A percentile compares a stretch with the other conserved stretches of the same genome.
These are phyloP conservation scores for Colletotrichum filicis DNA, from an alignment of 2,329 filamentous ascomycete species.

Conservation along the genomic window DNA sequence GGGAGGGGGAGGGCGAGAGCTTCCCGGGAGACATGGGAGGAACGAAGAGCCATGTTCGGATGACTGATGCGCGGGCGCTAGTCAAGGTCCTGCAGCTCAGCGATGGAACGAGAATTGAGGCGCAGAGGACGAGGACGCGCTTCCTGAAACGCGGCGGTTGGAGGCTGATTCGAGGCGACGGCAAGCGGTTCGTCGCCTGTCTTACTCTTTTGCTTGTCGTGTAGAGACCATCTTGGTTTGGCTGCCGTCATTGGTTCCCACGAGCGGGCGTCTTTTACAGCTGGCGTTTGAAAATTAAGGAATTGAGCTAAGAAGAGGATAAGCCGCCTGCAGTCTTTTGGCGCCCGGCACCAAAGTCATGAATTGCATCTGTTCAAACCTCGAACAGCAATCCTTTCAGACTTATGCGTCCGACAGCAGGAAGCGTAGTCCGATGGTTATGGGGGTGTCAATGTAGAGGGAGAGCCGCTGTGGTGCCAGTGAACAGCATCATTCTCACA, in stretches of 20 bases:
- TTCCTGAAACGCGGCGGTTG: slow-evolving; percentile 34
- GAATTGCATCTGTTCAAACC: background rate
- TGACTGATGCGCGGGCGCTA: slow-evolving; percentile 7
- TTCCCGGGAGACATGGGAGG: slow-evolving; percentile 9
- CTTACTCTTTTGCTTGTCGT: background rate
- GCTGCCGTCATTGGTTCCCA: background rate
- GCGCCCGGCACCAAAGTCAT: background rate
- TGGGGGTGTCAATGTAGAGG: background rate
- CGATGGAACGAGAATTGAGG: slow-evolving; percentile 8
- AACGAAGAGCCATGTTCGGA: slow-evolving; percentile 15
- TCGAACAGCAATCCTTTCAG: background rate
- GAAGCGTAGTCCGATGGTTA: background rate
- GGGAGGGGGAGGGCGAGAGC: background rate
- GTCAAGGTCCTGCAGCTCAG: slow-evolving; percentile 11
- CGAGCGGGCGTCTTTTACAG: background rate
- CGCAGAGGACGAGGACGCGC: slow-evolving; percentile 25
- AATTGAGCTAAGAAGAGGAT: slow-evolving; percentile 11
- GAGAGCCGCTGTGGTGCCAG: background rate
- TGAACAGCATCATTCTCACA: background rate
- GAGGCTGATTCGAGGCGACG: background rate
- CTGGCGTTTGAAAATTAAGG: slow-evolving; percentile 3
- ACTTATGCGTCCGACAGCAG: background rate
- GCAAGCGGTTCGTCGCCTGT: slow-evolving; percentile 15
- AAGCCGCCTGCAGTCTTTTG: background rate
- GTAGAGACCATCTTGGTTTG: background rate